A percentile compares a stretch with the other conserved stretches of the same genome.
Conservation (phyloP, 371 early-diverging fungal genomes). For the Blakeslea trispora region DNA sequence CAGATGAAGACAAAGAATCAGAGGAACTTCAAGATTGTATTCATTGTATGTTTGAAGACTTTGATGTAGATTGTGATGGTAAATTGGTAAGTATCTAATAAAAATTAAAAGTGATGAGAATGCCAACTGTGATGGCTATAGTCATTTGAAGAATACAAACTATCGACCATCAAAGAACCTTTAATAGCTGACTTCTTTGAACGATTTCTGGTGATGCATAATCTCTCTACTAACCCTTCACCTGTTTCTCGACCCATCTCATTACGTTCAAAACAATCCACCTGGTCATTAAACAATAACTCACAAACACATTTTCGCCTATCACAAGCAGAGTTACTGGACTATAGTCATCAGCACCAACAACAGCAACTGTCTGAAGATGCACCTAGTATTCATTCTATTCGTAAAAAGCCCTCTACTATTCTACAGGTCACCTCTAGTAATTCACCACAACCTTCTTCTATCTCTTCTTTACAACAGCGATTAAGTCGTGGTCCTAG, state of each 20-base stretch:
- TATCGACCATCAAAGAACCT: conserved; percentile 85
- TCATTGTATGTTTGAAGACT: conserved; percentile 73
- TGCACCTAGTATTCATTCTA: not conserved
- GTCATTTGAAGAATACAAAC: conserved; percentile 79
- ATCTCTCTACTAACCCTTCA: conserved; percentile 21
- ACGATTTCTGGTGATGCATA: conserved; percentile 66
- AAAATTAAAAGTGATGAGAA: not conserved
- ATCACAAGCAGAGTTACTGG: conserved; percentile 42
- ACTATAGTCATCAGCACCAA: conserved; percentile 24
- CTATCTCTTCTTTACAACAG: conserved; percentile 6
- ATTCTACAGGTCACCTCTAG: not conserved
- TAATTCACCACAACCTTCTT: not conserved
- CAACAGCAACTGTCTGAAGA: not conserved
- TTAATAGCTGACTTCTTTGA: conserved; percentile 79
- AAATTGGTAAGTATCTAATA: conserved; percentile 54
- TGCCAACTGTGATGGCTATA: conserved; percentile 26
- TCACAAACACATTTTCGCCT: conserved; percentile 11
- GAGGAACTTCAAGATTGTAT: conserved; percentile 67
- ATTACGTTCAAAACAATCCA: conserved; percentile 23
- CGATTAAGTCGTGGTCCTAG: conserved; percentile 28
- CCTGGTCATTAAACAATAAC: not conserved
- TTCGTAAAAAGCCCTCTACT: not conserved
- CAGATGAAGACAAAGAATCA: conserved; percentile 68
- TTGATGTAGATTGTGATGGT: conserved; percentile 85
- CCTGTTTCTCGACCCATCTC: conserved; percentile 12